Conservation (phyloP, 495 filamentous ascomycete genomes). For the Neurospora sp. region DNA sequence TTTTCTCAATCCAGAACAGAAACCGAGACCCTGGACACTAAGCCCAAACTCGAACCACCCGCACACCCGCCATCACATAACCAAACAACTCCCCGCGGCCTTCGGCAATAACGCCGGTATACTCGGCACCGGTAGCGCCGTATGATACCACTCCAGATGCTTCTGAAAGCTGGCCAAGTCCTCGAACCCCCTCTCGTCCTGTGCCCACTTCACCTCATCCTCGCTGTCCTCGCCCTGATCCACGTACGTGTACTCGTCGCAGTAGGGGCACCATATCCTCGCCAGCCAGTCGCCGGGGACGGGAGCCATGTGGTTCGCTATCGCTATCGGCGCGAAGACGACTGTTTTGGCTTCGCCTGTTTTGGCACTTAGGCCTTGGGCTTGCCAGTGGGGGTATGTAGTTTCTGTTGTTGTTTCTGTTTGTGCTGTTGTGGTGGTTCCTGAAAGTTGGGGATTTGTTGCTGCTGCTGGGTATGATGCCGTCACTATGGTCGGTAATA, state of each 20-base stretch:
- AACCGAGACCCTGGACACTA: background rate
- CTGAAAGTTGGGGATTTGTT: background rate
- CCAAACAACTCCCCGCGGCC: conserved; percentile 14
- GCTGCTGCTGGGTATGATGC: background rate
- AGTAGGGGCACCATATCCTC: conserved; percentile 34
- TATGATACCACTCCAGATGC: conserved; percentile 39
- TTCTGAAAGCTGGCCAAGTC: conserved; percentile 29
- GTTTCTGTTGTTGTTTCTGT: conserved; percentile 1
- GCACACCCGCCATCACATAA: conserved; percentile 27
- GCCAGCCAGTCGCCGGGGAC: conserved; percentile 31
- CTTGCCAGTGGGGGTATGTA: conserved; percentile 24
- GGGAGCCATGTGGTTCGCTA: conserved; percentile 39
- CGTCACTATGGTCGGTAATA: background rate
- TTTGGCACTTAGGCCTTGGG: conserved; percentile 8
- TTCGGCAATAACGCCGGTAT: conserved; percentile 8
- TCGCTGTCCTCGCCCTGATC: conserved; percentile 33
- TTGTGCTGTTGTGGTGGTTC: background rate
- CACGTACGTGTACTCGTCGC: conserved; percentile 37
- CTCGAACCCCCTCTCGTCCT: conserved; percentile 33
- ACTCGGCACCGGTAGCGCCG: conserved; percentile 21
- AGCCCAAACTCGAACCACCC: background rate
- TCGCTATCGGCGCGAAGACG: conserved; percentile 37
- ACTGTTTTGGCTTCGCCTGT: conserved; percentile 29
- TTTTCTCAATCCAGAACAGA: background rate
- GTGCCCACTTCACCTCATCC: conserved; percentile 31